Conservation (phyloP, 257 asterid genomes). For the Solanum phureja region DNA sequence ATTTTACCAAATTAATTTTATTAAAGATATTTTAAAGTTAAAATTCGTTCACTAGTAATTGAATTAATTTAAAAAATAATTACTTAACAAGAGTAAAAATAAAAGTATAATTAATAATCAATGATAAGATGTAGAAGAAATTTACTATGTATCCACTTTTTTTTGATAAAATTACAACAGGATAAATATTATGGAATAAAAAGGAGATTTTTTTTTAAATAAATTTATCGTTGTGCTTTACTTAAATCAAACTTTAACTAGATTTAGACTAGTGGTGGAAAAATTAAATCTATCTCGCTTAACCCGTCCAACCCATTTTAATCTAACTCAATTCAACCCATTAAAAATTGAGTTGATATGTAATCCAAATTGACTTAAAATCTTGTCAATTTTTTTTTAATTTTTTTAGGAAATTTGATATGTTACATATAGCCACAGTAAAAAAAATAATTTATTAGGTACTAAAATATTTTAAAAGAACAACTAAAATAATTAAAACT, state of each 20-base stretch:
- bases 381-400: too few relatives aligned
- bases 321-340: too few relatives aligned
- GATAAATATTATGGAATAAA: neutral
- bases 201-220: too few relatives aligned
- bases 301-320: too few relatives aligned
- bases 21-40: neutral
- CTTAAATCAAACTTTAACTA: neutral
- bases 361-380: too few relatives aligned
- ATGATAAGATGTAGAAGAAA: neutral
- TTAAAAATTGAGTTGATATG: too few relatives aligned
- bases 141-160: neutral
- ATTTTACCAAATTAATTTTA: neutral
- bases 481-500: too few relatives aligned
- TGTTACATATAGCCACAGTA: too few relatives aligned
- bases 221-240: neutral
- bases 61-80: neutral
- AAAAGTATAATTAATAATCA: neutral
- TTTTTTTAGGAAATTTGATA: too few relatives aligned
- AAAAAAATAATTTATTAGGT: too few relatives aligned
- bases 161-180: neutral
- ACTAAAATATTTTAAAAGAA: too few relatives aligned
- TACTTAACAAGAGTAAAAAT: neutral
- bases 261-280: neutral
- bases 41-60: neutral
- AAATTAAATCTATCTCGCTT: too few relatives aligned